These are phyloP conservation scores for Conticribra weissflogii DNA, from an alignment of 108 stramenopile genomes.

Conservation along the genomic window DNA sequence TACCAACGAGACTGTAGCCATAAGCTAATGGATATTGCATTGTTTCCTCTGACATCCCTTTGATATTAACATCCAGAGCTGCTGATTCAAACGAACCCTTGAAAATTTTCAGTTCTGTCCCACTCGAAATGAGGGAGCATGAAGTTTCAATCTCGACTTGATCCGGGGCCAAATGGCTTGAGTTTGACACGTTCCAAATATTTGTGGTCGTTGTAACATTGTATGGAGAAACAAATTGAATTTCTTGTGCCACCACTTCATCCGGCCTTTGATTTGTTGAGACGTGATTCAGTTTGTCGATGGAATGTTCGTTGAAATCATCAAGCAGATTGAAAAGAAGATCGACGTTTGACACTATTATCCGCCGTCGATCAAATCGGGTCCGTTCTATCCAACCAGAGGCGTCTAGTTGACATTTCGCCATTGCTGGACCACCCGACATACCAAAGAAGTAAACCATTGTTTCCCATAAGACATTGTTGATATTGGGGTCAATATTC, in stretches of 20 bases:
- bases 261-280: not conserved
- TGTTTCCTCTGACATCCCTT: constrained; percentile 81
- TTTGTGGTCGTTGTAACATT: constrained; percentile 58
- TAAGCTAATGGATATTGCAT: constrained; percentile 91
- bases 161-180: constrained; percentile 43
- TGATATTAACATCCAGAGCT: constrained; percentile 82
- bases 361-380: constrained; percentile 46
- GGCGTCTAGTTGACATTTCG: constrained; percentile 58
- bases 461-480: constrained; percentile 74
- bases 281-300: not conserved
- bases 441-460: constrained; percentile 93
- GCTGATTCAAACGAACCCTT: constrained; percentile 85
- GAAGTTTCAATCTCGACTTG: constrained; percentile 74
- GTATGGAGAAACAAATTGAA: constrained; percentile 67
- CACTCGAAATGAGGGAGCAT: constrained; percentile 89
- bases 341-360: constrained; percentile 80
- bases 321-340: constrained; percentile 65
- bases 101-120: constrained; percentile 93
- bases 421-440: constrained; percentile 57
- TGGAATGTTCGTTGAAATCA: not conserved
- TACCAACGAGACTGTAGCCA: constrained; percentile 89
- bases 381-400: constrained; percentile 79
- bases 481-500: constrained; percentile 64
- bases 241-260: constrained; percentile 44
- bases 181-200: constrained; percentile 22